These are phyloP conservation scores for Nakazawaea wickerhamii DNA, from an alignment of 805 yeast species.

Conservation along the genomic window DNA sequence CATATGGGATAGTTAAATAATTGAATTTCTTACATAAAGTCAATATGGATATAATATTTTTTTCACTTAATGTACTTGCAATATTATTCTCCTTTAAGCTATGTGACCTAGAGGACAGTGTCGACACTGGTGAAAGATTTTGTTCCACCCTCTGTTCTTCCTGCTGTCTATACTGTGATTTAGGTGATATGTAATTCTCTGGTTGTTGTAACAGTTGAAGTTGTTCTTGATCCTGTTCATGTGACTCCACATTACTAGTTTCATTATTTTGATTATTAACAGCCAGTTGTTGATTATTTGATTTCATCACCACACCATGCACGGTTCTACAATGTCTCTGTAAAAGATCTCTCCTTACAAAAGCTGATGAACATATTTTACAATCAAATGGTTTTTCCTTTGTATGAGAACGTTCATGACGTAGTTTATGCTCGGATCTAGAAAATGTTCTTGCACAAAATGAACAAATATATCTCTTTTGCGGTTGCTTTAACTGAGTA, in stretches of 20 bases:
- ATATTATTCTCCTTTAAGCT: not conserved
- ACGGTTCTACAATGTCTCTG: constrained; percentile 79
- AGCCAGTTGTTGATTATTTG: constrained; percentile 18
- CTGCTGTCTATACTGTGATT: too few species aligned
- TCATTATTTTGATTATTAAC: too few species aligned
- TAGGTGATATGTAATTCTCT: too few species aligned
- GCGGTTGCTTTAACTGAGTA: constrained; percentile 31
- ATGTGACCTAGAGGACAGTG: not conserved
- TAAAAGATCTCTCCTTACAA: constrained; percentile 71
- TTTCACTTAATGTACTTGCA: constrained; percentile 18
- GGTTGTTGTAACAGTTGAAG: constrained; percentile 6
- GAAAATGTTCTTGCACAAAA: constrained; percentile 77
- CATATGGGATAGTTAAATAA: constrained; percentile 17
- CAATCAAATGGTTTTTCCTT: constrained; percentile 79
- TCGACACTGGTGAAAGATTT: too few species aligned
- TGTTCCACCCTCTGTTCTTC: too few species aligned
- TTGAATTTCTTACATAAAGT: constrained; percentile 27
- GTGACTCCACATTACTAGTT: too few species aligned
- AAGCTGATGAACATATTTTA: constrained; percentile 59
- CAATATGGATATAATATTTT: constrained; percentile 27
- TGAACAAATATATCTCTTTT: constrained; percentile 68
- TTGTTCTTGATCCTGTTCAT: constrained; percentile 5
- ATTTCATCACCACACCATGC: constrained; percentile 38
- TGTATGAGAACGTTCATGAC: constrained; percentile 78
- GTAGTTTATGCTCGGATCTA: constrained; percentile 70